These are phyloP conservation scores for Thelonectria olida DNA, from an alignment of 2,329 filamentous ascomycete species.

Conservation along the genomic window DNA sequence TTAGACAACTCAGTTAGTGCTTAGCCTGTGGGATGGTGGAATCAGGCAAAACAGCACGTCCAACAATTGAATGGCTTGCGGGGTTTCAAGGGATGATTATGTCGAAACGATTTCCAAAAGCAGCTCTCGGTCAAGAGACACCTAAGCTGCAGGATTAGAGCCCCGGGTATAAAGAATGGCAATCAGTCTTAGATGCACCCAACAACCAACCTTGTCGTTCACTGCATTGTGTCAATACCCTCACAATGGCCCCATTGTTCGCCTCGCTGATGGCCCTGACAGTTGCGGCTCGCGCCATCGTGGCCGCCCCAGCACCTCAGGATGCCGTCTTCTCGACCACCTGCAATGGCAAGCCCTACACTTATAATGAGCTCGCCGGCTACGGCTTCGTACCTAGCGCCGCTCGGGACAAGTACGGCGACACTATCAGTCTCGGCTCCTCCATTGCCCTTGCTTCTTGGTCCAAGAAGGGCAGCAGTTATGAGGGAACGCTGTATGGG, in stretches of 20 bases:
- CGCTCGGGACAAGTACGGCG: constrained; percentile 72
- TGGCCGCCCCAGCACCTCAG: background rate
- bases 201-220: background rate
- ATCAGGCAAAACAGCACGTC: background rate
- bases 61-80: background rate
- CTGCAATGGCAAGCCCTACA: constrained; percentile 69
- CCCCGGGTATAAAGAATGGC: background rate
- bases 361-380: constrained; percentile 74
- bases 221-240: background rate
- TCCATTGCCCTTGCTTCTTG: constrained; percentile 71
- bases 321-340: constrained; percentile 35
- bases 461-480: constrained; percentile 62
- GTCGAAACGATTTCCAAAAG: background rate
- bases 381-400: constrained; percentile 69
- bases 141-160: background rate
- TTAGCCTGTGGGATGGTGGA: background rate
- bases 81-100: background rate
- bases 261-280: background rate
- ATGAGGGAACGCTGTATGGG: constrained; percentile 69
- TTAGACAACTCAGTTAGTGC: too few relatives aligned
- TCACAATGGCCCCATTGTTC: background rate
- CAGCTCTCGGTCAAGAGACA: constrained; percentile 5
- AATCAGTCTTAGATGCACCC: background rate
- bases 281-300: background rate
- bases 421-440: constrained; percentile 74